These are phyloP conservation scores for Solanum chiquidenum DNA, from an alignment of 257 asterid species.

Conservation along the genomic window DNA sequence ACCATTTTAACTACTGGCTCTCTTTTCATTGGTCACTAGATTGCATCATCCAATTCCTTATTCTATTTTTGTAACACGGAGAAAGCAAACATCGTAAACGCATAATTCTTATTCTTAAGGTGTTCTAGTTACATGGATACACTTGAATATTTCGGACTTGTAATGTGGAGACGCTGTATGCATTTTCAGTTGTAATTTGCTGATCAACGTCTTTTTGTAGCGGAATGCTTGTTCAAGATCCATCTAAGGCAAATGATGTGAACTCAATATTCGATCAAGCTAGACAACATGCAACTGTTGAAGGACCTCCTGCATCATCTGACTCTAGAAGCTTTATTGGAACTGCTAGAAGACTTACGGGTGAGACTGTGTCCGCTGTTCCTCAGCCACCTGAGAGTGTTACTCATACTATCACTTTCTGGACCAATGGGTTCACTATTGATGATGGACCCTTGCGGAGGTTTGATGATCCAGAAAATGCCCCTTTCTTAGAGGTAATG, in stretches of 20 bases:
- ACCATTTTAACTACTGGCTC: not conserved
- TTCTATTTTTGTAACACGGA: not conserved
- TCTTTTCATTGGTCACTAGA: not conserved
- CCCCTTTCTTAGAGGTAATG: constrained; percentile 63
- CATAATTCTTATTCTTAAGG: not conserved
- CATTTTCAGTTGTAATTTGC: not conserved
- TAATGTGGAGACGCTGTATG: not conserved
- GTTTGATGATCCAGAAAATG: constrained; percentile 74
- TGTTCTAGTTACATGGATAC: not conserved
- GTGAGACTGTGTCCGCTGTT: constrained; percentile 40
- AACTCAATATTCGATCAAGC: constrained; percentile 66
- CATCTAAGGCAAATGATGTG: constrained; percentile 41
- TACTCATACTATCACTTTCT: constrained; percentile 43
- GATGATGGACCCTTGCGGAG: constrained; percentile 75
- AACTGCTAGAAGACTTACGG: constrained; percentile 64
- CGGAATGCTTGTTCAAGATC: constrained; percentile 85
- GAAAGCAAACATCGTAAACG: not conserved
- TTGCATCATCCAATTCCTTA: not conserved
- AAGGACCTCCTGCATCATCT: constrained; percentile 50
- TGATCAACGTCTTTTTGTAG: constrained; percentile 22
- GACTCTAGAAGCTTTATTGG: constrained; percentile 70
- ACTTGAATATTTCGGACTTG: not conserved
- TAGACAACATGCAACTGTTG: constrained; percentile 52
- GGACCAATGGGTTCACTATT: constrained; percentile 80
- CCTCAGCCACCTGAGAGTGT: constrained; percentile 48